These are phyloP conservation scores for Podaxis sp. DNA, from an alignment of 768 basidiomycete genomes.

Conservation along the genomic window DNA sequence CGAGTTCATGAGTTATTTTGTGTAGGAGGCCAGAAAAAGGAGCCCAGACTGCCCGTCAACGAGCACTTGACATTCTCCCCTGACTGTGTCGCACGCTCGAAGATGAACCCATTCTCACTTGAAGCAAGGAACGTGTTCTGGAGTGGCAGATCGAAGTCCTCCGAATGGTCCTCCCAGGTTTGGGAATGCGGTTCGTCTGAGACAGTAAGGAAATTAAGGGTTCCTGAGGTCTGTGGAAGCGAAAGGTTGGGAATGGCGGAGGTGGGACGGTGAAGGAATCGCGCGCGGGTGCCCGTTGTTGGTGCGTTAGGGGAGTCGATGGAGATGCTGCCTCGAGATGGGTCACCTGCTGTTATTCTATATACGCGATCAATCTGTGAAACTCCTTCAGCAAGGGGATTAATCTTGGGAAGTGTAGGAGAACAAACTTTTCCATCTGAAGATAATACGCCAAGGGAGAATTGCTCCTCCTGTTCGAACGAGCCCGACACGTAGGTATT, in stretches of 20 bases:
- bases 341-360: conserved; percentile 69
- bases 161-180: not conserved
- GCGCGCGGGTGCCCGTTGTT: conserved; percentile 45
- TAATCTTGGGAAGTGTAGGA: not conserved
- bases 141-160: conserved; percentile 20
- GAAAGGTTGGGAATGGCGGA: conserved; percentile 15
- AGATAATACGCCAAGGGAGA: conserved; percentile 50
- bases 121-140: conserved; percentile 41
- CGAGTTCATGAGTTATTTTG: not conserved
- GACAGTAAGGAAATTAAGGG: conserved; percentile 19
- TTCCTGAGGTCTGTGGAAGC: conserved; percentile 2
- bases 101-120: conserved; percentile 56
- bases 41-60: conserved; percentile 1
- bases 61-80: conserved; percentile 12
- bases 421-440: conserved; percentile 28
- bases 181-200: conserved; percentile 14
- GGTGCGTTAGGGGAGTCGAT: conserved; percentile 56
- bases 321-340: conserved; percentile 63
- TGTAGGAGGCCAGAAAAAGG: not conserved
- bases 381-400: not conserved
- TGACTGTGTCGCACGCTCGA: conserved; percentile 15
- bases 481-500: conserved; percentile 20
- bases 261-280: conserved; percentile 44
- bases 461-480: conserved; percentile 55
- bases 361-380: conserved; percentile 47